phyloP scores from a whole-genome alignment of 2,329 filamentous ascomycete species.

The Fusarium brevicatenulatum region DNA sequence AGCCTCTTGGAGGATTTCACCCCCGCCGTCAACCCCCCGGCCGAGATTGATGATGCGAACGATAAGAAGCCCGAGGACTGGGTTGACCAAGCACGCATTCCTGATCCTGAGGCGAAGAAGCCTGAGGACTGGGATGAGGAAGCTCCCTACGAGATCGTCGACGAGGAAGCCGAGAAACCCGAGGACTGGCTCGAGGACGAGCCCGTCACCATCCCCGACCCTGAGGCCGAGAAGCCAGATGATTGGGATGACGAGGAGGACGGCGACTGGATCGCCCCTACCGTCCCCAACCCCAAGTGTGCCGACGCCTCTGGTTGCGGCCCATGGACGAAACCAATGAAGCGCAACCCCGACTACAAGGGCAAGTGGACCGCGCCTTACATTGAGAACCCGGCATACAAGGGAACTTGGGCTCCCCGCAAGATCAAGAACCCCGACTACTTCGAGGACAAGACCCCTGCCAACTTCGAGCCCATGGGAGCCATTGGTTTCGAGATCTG shows the following conservation, averaged over 20 bases:
- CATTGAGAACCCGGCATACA: conserved; percentile 98
- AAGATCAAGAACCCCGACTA: conserved; percentile 98
- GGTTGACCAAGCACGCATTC: conserved; percentile 92
- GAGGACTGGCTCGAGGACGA: conserved; percentile 97
- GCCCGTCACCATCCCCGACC: conserved; percentile 84
- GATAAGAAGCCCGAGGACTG: conserved; percentile 95
- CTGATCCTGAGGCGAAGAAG: conserved; percentile 94
- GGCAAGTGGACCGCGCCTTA: conserved; percentile 95
- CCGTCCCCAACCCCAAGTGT: conserved; percentile 95
- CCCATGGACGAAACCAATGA: conserved; percentile 90
- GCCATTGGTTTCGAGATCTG: conserved; percentile 99
- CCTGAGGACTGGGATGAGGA: conserved; percentile 99
- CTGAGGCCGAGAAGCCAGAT: conserved; percentile 95
- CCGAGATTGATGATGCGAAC: conserved; percentile 94
- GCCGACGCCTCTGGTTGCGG: conserved; percentile 93
- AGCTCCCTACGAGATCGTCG: conserved; percentile 93
- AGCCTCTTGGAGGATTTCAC: conserved; percentile 93
- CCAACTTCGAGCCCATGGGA: conserved; percentile 98
- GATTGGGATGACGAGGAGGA: conserved; percentile 99
- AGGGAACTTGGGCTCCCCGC: conserved; percentile 91
- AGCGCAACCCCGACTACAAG: conserved; percentile 97
- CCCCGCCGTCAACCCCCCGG: conserved; percentile 90
- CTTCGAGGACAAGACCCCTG: conserved; percentile 95
- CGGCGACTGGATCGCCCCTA: conserved; percentile 94
- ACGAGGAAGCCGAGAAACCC: conserved; percentile 89